Percentiles rank a stretch among this genome's conserved stretches.
Evolutionary conservation across 257 asterid genomes (phyloP).

Genomic region (Galeopsis tetrahit): DNA sequence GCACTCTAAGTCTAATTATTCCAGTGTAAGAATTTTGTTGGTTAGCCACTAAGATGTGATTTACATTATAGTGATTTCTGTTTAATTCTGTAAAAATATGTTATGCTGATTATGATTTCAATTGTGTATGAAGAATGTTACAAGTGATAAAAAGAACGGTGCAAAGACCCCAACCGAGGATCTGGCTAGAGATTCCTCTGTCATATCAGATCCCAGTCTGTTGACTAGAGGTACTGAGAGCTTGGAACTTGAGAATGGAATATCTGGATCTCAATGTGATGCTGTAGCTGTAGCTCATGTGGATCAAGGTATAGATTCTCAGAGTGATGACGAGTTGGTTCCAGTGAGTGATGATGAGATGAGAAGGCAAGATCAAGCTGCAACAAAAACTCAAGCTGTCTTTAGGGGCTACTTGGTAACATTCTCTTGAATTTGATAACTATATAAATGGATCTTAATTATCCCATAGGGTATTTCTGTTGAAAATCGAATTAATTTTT

Average conservation of each 20-base stretch:
- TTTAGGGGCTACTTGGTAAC: slow-evolving; percentile 87
- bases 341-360: slow-evolving; percentile 52
- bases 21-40: slow-evolving; percentile 61
- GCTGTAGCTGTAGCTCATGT: slow-evolving; percentile 42
- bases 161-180: slow-evolving; percentile 48
- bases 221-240: slow-evolving; percentile 45
- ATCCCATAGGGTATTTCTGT: not conserved
- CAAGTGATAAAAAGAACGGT: slow-evolving; percentile 45
- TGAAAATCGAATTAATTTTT: not conserved
- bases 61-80: slow-evolving; percentile 18
- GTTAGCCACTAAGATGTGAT: slow-evolving; percentile 20
- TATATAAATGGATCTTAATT: slow-evolving; percentile 1
- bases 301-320: slow-evolving; percentile 46
- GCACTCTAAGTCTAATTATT: slow-evolving; percentile 63
- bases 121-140: slow-evolving; percentile 52
- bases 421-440: slow-evolving; percentile 26
- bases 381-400: slow-evolving; percentile 76
- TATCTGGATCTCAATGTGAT: slow-evolving; percentile 47
- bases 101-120: slow-evolving; percentile 33
- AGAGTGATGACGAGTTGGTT: slow-evolving; percentile 29
- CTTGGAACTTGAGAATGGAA: slow-evolving; percentile 48
- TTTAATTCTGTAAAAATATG: slow-evolving; percentile 9
- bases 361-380: slow-evolving; percentile 65
- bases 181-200: slow-evolving; percentile 45
- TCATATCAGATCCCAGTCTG: slow-evolving; percentile 50